These are phyloP conservation scores for Mucuna pruriens DNA, from an alignment of 306 rosid species.

Conservation along the genomic window DNA sequence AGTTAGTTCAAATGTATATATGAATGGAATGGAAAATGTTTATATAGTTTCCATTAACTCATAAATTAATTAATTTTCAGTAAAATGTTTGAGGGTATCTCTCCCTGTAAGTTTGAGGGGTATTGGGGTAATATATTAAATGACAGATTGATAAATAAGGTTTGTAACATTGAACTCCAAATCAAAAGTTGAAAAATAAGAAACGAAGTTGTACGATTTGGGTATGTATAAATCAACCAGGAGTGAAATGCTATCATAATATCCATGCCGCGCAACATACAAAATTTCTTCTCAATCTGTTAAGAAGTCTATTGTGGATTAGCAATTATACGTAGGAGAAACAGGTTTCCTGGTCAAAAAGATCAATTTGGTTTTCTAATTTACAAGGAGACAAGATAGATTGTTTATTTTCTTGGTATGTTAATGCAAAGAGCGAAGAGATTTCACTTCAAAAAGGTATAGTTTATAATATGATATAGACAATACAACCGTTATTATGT, in stretches of 20 bases:
- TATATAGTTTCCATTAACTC: no score
- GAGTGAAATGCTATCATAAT: neutral
- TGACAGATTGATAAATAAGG: neutral
- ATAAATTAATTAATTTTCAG: neutral
- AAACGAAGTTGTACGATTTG: neutral
- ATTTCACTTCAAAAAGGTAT: neutral
- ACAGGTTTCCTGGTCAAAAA: neutral
- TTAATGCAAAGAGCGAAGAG: neutral
- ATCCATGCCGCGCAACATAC: neutral
- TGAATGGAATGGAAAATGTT: neutral
- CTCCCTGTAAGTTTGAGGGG: neutral
- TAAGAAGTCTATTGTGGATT: neutral
- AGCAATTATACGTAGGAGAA: neutral
- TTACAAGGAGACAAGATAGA: neutral
- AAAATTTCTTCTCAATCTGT: neutral
- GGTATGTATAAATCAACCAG: neutral
- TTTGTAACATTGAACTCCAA: neutral
- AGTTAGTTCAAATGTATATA: neutral
- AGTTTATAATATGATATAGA: neutral
- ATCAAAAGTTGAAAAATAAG: neutral
- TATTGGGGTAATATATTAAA: neutral
- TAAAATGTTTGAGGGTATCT: neutral
- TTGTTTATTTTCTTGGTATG: slow-evolving; percentile 2
- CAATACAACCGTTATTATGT: neutral
- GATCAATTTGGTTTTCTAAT: neutral